Evolutionary conservation across 805 yeast species (phyloP).

Genomic region (Barnettozyma pratensis): DNA sequence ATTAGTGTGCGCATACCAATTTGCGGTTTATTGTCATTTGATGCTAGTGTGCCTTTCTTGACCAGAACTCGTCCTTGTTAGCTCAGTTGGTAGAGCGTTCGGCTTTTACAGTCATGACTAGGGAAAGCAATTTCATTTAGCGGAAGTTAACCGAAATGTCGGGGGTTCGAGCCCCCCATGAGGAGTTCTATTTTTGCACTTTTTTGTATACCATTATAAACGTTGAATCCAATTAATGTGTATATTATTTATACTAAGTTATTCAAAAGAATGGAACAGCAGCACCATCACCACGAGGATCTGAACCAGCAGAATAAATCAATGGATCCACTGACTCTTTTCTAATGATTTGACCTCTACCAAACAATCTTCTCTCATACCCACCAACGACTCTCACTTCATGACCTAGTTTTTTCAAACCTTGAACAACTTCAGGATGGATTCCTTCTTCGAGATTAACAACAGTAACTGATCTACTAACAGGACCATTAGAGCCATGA

Average conservation of each 20-base stretch:
- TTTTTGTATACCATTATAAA: background rate
- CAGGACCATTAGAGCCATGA: slow-evolving; percentile 60
- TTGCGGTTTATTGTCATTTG: too few relatives aligned
- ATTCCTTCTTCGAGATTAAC: slow-evolving; percentile 67
- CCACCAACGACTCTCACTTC: slow-evolving; percentile 40
- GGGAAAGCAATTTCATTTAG: slow-evolving; percentile 8
- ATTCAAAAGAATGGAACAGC: slow-evolving; percentile 34
- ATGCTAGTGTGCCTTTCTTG: too few relatives aligned
- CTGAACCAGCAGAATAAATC: slow-evolving; percentile 68
- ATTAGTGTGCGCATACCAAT: too few relatives aligned
- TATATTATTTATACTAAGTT: background rate
- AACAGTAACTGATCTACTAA: slow-evolving; percentile 49
- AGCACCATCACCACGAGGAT: slow-evolving; percentile 82
- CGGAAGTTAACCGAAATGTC: slow-evolving; percentile 25
- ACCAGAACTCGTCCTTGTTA: slow-evolving; percentile 27
- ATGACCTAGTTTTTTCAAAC: slow-evolving; percentile 53
- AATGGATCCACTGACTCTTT: slow-evolving; percentile 36
- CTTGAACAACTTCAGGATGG: slow-evolving; percentile 36
- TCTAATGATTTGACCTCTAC: slow-evolving; percentile 71
- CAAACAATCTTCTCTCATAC: slow-evolving; percentile 41
- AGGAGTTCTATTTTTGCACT: slow-evolving; percentile 23
- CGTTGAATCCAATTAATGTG: background rate
- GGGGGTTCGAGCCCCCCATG: slow-evolving; percentile 30
- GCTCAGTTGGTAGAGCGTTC: slow-evolving; percentile 30
- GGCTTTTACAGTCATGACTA: slow-evolving; percentile 25